Evolutionary conservation across 2,329 filamentous ascomycete genomes (phyloP), one percentile per base, ranked within the genome.

Genomic region (Colletotrichum ledebouriae): DNA sequence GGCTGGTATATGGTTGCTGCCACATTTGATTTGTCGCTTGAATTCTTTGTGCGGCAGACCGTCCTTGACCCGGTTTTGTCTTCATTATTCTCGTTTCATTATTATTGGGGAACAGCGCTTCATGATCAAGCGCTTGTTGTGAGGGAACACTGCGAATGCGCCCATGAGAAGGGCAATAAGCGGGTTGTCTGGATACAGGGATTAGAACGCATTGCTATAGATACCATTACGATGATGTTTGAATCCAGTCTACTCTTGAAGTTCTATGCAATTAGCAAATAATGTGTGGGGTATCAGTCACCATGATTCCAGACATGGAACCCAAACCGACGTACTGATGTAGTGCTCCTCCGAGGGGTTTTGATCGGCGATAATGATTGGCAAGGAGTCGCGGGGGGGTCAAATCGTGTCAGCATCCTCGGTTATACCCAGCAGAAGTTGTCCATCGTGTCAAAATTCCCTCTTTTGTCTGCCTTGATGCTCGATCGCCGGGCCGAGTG

Each of bases 171-270:
- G 41, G 60, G 41, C 53, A 53, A 25, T 61, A 12, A 46, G 65
- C 49, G 61, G 61, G 49, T 68, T 55, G 65, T 68, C 61, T 59
- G 65, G 61, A 50, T 64, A 68, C 47, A 49, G 49, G 61, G 53
- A 50, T 66, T 68, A 68, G 65, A 68, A 68, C 55, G 61, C 55
- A 47, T 68, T 65, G 60, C 37, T 65, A 68, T 68, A 68, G 65
- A 68, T 68, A 68, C 65, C 65, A 68, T 65, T 64, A 68, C 65
- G 65, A 68, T 41, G 61, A 68, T 25, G 57, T 52, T 67, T 12
- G 29, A 46, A 20, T 25, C 65, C 6, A 9, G 44, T 41, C 29
- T 37, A 33, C 25, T 42, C 22, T 29, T 29, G 29, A 4, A 29
- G 29, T 29, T 29, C 29, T 29, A 6, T 29, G 29, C 7, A 29